A percentile compares a stretch with the other conserved stretches of the same genome.
Conservation (phyloP, 129 eudicot species). For the Helianthus tuberosus region DNA sequence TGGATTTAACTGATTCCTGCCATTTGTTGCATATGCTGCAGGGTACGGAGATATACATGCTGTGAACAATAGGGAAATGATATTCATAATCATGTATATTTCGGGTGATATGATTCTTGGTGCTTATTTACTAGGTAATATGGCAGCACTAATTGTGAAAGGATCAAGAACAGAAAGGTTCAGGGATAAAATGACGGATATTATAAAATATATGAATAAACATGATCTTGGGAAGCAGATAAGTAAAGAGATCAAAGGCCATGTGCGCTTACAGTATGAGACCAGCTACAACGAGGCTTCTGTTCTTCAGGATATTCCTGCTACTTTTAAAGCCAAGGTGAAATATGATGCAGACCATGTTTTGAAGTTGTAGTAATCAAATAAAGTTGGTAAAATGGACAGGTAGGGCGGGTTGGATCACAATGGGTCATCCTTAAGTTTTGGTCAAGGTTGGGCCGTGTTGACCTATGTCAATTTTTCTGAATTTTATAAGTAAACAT, state of each 20-base stretch:
- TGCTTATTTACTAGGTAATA: slow-evolving; percentile 77
- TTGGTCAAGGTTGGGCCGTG: background rate
- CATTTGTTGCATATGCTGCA: slow-evolving; percentile 29
- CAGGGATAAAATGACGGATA: slow-evolving; percentile 72
- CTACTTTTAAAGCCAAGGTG: slow-evolving; percentile 62
- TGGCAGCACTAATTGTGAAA: slow-evolving; percentile 81
- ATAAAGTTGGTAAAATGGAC: background rate
- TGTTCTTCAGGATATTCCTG: slow-evolving; percentile 70
- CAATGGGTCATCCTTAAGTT: background rate
- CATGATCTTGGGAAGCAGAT: slow-evolving; percentile 61
- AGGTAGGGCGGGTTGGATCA: background rate
- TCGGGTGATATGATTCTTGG: slow-evolving; percentile 85
- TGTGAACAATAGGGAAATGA: slow-evolving; percentile 71
- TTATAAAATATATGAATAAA: slow-evolving; percentile 61
- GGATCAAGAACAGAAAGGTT: slow-evolving; percentile 76
- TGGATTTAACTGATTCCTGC: background rate
- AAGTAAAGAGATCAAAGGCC: slow-evolving; percentile 63
- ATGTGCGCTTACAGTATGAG: slow-evolving; percentile 60
- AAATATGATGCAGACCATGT: background rate
- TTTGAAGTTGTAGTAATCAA: background rate
- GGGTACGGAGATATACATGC: slow-evolving; percentile 90
- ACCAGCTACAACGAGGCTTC: slow-evolving; percentile 46
- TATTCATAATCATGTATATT: slow-evolving; percentile 67
- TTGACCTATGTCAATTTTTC: background rate
- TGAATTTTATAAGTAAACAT: too few relatives aligned